Conservation (phyloP, 345 rosid genomes). For the Camelina hispida region DNA sequence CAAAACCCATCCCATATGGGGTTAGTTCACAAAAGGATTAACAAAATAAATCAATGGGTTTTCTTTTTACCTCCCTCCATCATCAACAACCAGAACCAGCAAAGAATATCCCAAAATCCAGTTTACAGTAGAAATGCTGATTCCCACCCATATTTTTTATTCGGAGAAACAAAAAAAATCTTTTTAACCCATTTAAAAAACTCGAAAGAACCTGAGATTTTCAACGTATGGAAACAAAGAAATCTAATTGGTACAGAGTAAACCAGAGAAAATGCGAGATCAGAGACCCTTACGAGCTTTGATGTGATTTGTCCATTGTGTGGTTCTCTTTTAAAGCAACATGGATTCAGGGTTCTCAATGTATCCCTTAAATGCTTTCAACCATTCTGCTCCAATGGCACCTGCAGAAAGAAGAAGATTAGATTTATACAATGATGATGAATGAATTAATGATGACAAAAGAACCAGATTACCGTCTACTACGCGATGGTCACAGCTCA, state of each 20-base stretch:
- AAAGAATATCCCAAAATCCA: not conserved
- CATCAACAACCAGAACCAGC: slow-evolving; percentile 13
- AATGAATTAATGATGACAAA: slow-evolving; percentile 6
- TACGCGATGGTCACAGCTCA: slow-evolving; percentile 99
- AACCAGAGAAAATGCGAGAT: slow-evolving; percentile 15
- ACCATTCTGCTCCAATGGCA: slow-evolving; percentile 97
- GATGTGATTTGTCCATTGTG: slow-evolving; percentile 10
- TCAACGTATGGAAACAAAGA: slow-evolving; percentile 27
- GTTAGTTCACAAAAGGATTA: not conserved
- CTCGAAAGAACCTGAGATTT: not conserved
- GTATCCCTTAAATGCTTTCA: slow-evolving; percentile 93
- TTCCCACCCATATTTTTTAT: slow-evolving; percentile 22
- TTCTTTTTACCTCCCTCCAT: slow-evolving; percentile 15
- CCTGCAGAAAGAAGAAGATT: slow-evolving; percentile 47
- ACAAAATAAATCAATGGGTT: slow-evolving; percentile 22
- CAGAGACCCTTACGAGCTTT: slow-evolving; percentile 33
- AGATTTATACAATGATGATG: not conserved
- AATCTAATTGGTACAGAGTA: slow-evolving; percentile 34
- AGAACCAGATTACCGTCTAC: slow-evolving; percentile 64
- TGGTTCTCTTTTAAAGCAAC: slow-evolving; percentile 60
- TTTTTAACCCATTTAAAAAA: not conserved
- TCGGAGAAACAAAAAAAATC: not conserved
- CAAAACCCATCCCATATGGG: not conserved
- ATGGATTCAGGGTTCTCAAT: slow-evolving; percentile 94
- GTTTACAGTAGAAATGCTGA: slow-evolving; percentile 25